A percentile compares a stretch with the other conserved stretches of the same genome.
phyloP scores from a whole-genome alignment of 805 yeast species.

The Starmerella tilneyi region DNA sequence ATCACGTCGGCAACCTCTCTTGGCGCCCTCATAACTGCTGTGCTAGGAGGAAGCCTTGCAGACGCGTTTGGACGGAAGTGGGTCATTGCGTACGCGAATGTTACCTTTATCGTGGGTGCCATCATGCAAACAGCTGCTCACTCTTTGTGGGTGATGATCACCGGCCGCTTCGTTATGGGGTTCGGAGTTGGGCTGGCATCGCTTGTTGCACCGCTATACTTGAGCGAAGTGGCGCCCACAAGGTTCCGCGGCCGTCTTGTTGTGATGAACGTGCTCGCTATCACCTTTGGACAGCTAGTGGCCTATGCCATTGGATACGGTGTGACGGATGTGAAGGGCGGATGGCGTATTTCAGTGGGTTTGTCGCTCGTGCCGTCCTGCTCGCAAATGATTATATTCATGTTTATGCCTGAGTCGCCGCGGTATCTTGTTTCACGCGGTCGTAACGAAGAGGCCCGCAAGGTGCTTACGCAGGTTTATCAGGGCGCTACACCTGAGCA shows the following conservation, averaged over 20 bases:
- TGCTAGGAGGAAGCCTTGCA: slow-evolving; percentile 71
- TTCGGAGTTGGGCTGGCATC: slow-evolving; percentile 96
- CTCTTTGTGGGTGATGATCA: slow-evolving; percentile 81
- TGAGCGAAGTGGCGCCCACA: slow-evolving; percentile 85
- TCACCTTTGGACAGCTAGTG: slow-evolving; percentile 89
- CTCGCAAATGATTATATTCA: slow-evolving; percentile 61
- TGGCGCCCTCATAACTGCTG: slow-evolving; percentile 77
- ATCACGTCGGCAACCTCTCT: slow-evolving; percentile 91
- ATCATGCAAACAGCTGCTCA: slow-evolving; percentile 71
- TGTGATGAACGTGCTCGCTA: slow-evolving; percentile 74
- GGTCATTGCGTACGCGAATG: slow-evolving; percentile 70
- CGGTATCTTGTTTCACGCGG: slow-evolving; percentile 73
- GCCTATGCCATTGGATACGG: slow-evolving; percentile 71
- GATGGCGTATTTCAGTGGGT: slow-evolving; percentile 92
- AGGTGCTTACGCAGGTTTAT: slow-evolving; percentile 56
- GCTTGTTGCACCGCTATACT: slow-evolving; percentile 84
- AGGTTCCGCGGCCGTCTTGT: slow-evolving; percentile 85
- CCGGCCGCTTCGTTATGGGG: slow-evolving; percentile 87
- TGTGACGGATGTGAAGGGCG: slow-evolving; percentile 56
- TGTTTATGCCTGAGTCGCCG: slow-evolving; percentile 92
- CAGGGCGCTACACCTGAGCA: slow-evolving; percentile 50
- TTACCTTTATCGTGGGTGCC: slow-evolving; percentile 76
- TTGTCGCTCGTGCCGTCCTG: slow-evolving; percentile 80
- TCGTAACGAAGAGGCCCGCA: slow-evolving; percentile 51
- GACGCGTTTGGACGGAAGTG: slow-evolving; percentile 78